A percentile compares a stretch with the other conserved stretches of the same genome.
These are phyloP conservation scores for Dysphania ambrosioides DNA, from an alignment of 148 eudicot species.

Conservation along the genomic window DNA sequence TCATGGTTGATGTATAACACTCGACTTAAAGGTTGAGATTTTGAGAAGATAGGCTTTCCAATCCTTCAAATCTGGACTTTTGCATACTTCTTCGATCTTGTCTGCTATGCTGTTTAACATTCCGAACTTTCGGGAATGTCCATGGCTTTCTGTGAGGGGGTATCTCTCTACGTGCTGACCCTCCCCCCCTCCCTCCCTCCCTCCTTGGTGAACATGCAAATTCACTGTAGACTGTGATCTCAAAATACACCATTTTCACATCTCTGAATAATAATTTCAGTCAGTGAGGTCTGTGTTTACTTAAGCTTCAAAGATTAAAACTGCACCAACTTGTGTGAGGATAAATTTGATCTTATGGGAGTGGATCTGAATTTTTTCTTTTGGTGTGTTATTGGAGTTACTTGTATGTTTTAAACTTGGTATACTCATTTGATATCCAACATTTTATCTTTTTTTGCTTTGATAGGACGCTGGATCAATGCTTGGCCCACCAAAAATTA, in stretches of 20 bases:
- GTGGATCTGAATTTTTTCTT: not conserved
- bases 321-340: not conserved
- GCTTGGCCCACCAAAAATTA: conserved; percentile 41
- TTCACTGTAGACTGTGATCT: not conserved
- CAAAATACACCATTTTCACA: not conserved
- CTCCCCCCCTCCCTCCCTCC: not conserved
- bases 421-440: not conserved
- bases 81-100: not conserved
- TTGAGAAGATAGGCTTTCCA: not conserved
- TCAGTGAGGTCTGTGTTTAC: not conserved
- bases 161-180: no score
- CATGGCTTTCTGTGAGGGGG: not conserved
- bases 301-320: not conserved
- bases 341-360: not conserved
- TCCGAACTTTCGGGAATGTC: not conserved
- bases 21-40: not conserved
- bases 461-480: conserved; percentile 55
- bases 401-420: not conserved
- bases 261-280: not conserved
- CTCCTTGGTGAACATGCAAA: not conserved
- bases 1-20: not conserved
- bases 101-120: not conserved
- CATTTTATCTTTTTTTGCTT: conserved; percentile 11
- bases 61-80: not conserved
- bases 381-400: not conserved